Evolutionary conservation across 345 rosid species (phyloP).

Genomic region (Erucastrum elatum): DNA sequence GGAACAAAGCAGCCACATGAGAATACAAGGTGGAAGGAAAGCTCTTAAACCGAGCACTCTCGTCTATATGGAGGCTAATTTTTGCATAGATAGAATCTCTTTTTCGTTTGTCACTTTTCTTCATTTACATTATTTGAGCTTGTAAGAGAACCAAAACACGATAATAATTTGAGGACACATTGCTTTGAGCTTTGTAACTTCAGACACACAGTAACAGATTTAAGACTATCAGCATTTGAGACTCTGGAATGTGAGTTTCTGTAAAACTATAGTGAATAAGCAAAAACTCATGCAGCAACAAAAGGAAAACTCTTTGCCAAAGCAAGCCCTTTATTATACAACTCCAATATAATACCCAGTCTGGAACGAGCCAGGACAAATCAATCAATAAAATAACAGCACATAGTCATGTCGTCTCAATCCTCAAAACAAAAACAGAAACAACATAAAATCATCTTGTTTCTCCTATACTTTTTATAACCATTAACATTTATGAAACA

Average conservation of each 20-base stretch:
- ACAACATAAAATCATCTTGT: not conserved
- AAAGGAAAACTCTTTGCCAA: conserved; percentile 16
- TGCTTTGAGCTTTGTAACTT: conserved; percentile 3
- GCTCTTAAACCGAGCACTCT: conserved; percentile 7
- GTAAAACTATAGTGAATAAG: not conserved
- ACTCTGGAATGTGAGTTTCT: not conserved
- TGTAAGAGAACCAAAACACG: not conserved
- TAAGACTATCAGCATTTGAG: not conserved
- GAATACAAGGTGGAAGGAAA: conserved; percentile 31
- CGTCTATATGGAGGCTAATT: not conserved
- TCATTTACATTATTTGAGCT: not conserved
- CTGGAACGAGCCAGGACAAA: conserved; percentile 16
- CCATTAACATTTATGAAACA: conserved; percentile 20
- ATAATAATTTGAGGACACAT: not conserved
- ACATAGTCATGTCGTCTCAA: conserved; percentile 12
- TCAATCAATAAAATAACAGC: conserved; percentile 25
- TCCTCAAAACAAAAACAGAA: conserved; percentile 1
- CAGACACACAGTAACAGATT: not conserved
- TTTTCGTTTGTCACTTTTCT: not conserved
- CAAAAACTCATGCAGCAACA: not conserved
- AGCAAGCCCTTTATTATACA: not conserved
- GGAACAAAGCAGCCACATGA: conserved; percentile 30
- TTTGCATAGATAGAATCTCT: conserved; percentile 15
- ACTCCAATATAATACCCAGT: conserved; percentile 12
- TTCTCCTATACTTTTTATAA: conserved; percentile 27